Base-by-base conservation (phyloP, 1,284 basidiomycete species). In the Bjerkandera adusta region DNA sequence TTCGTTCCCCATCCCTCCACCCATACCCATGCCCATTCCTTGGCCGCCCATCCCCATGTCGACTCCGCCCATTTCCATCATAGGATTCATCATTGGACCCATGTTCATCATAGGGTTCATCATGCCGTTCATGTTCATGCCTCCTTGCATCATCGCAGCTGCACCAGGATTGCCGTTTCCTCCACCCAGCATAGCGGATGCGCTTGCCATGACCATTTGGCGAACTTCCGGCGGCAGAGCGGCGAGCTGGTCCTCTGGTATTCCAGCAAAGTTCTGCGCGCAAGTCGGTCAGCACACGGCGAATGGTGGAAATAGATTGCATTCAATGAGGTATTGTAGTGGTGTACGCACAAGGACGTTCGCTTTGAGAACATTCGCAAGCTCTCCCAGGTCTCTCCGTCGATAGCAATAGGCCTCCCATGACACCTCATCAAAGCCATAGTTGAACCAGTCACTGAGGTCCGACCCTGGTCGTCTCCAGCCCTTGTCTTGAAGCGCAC, bases 401-500 rank as follows among this genome's bases (percentile, higher is more conserved):
- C 91, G 84, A 63, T 89, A 85, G 58, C 91, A 89, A 66, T 95
- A 99, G 36, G 86, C 83, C 57, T 91, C 89, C 92, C 94, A 99
- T 15, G 88, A 89, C 11, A 92, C 79, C 68, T 99, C 97, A 65
- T 99, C 96, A 63, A 99, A 99, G 0, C 97, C 97, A 59, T 97
- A 99, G 69, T 99, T 99, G 72, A 99, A 99, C 87, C 92, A 99
- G 70, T 98, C 96, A 57, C 89, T 90, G 47, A 98, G 75, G 69
- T 98, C 93, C 5, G 92, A 86, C 13, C 97, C 97, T 7, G 95
- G 89, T 45, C 87, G 72, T 49, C 96, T 75, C 97, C 97, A 99
- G 2, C 89, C 87, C 64, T 97, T 96, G 48, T 91, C 88, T 18
- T 87, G 73, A 65, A 98, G 76, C 18, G 86, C 80, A 20, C 75